A percentile compares a stretch with the other conserved stretches of the same genome.
Evolutionary conservation across 208 protist genomes (phyloP).

Genomic region (Trypanosoma cruzi): DNA sequence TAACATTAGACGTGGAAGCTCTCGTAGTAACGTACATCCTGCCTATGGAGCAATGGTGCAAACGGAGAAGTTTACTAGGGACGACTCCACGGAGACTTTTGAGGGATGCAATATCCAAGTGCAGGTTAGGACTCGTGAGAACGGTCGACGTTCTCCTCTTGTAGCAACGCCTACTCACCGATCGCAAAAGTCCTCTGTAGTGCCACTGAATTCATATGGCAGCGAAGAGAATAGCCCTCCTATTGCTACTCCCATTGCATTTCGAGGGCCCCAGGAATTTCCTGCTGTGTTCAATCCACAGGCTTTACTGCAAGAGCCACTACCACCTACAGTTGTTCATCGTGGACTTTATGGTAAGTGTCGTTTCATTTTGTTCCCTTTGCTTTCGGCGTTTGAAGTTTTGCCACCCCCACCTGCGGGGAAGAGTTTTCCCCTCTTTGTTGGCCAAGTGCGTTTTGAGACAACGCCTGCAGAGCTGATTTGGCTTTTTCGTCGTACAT

Average conservation of each 20-base stretch:
- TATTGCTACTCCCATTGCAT: background rate
- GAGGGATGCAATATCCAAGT: slow-evolving; percentile 8
- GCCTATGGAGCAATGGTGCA: background rate
- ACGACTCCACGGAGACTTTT: background rate
- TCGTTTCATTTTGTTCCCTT: slow-evolving; percentile 71
- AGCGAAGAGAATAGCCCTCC: background rate
- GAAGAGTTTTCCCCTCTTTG: slow-evolving; percentile 54
- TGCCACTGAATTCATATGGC: background rate
- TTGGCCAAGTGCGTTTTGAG: slow-evolving; percentile 88
- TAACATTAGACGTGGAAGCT: background rate
- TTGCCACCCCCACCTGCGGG: slow-evolving; percentile 13
- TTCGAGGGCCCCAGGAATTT: background rate
- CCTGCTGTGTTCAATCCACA: background rate
- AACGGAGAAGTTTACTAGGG: background rate
- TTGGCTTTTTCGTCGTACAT: slow-evolving; percentile 79
- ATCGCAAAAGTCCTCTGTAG: background rate
- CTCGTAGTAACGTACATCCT: background rate
- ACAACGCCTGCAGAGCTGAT: slow-evolving; percentile 71
- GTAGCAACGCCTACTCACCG: background rate
- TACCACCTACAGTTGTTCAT: slow-evolving; percentile 65
- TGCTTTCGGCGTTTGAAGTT: slow-evolving; percentile 28
- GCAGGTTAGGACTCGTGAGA: slow-evolving; percentile 8
- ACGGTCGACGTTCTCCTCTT: slow-evolving; percentile 9
- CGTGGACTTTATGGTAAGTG: slow-evolving; percentile 62
- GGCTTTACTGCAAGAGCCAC: slow-evolving; percentile 5